Evolutionary conservation across 768 basidiomycete species (phyloP).

Genomic region (Suillus spraguei): DNA sequence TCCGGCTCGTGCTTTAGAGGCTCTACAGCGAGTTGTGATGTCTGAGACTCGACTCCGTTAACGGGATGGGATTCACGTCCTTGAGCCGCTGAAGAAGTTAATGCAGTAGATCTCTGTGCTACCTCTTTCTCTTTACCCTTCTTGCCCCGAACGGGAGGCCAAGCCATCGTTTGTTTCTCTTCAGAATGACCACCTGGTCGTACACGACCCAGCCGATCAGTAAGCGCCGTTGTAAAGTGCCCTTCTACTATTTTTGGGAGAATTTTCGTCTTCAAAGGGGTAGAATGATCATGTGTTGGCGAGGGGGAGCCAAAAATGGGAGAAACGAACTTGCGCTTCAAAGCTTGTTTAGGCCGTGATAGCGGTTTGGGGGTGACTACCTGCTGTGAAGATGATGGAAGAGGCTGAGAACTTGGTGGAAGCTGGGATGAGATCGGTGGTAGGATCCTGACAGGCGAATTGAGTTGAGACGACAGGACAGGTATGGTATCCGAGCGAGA

Average conservation of each 20-base stretch:
- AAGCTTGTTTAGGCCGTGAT: neutral
- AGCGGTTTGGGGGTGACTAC: neutral
- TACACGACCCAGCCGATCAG: neutral
- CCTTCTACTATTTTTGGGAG: conserved; percentile 2
- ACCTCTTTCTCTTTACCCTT: neutral
- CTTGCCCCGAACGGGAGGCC: neutral
- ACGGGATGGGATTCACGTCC: neutral
- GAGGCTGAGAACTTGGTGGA: neutral
- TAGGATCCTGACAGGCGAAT: neutral
- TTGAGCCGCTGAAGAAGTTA: neutral
- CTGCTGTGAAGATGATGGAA: conserved; percentile 5
- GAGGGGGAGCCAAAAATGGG: neutral
- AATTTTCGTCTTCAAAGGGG: neutral
- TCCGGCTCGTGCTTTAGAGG: neutral
- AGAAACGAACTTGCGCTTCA: neutral
- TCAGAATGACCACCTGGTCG: neutral
- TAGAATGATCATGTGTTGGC: neutral
- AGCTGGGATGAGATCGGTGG: neutral
- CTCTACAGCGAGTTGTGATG: neutral
- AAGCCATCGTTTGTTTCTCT: neutral
- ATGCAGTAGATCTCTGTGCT: neutral
- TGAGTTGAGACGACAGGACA: conserved; percentile 6
- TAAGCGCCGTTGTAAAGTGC: neutral
- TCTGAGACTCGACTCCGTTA: neutral
- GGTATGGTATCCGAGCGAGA: conserved; percentile 9